These are phyloP conservation scores for Globisporangium irregulare DNA, from an alignment of 352 stramenopile genomes.

Conservation along the genomic window DNA sequence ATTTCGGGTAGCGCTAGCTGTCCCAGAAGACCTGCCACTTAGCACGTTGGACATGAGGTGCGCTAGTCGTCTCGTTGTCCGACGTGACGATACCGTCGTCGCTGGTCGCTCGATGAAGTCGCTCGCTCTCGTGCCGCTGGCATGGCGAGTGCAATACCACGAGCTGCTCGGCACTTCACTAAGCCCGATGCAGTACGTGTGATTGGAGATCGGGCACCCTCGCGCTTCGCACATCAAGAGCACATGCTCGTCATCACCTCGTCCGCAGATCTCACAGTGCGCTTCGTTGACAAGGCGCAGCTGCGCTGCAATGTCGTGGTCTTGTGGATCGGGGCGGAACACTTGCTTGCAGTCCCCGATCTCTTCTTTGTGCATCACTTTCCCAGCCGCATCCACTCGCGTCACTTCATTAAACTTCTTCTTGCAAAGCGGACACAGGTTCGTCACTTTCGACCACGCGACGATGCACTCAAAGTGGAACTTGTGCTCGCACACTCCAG, in stretches of 20 bases:
- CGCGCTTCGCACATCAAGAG: slow-evolving; percentile 73
- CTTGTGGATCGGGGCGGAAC: slow-evolving; percentile 51
- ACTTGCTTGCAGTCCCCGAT: slow-evolving; percentile 62
- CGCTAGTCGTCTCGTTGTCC: slow-evolving; percentile 57
- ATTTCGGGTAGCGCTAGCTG: neutral
- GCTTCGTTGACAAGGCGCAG: slow-evolving; percentile 69
- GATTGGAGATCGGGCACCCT: slow-evolving; percentile 53
- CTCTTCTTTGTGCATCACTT: slow-evolving; percentile 30
- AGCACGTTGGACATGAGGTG: slow-evolving; percentile 77
- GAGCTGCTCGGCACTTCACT: slow-evolving; percentile 47
- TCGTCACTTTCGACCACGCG: slow-evolving; percentile 79
- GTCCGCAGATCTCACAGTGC: slow-evolving; percentile 65
- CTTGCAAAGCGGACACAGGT: slow-evolving; percentile 83
- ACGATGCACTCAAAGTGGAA: slow-evolving; percentile 87
- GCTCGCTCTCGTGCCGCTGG: slow-evolving; percentile 34
- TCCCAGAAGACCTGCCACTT: slow-evolving; percentile 13
- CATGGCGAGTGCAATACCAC: slow-evolving; percentile 72
- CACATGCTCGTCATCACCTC: slow-evolving; percentile 77
- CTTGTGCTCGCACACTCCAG: slow-evolving; percentile 58
- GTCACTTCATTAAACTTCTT: slow-evolving; percentile 60
- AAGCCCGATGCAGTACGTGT: slow-evolving; percentile 78
- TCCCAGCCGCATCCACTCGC: slow-evolving; percentile 34
- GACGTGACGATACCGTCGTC: slow-evolving; percentile 58
- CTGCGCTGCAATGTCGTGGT: slow-evolving; percentile 68
- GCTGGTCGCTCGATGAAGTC: slow-evolving; percentile 53